Evolutionary conservation across 1,284 basidiomycete genomes (phyloP).

Genomic region (Trametes sp.): DNA sequence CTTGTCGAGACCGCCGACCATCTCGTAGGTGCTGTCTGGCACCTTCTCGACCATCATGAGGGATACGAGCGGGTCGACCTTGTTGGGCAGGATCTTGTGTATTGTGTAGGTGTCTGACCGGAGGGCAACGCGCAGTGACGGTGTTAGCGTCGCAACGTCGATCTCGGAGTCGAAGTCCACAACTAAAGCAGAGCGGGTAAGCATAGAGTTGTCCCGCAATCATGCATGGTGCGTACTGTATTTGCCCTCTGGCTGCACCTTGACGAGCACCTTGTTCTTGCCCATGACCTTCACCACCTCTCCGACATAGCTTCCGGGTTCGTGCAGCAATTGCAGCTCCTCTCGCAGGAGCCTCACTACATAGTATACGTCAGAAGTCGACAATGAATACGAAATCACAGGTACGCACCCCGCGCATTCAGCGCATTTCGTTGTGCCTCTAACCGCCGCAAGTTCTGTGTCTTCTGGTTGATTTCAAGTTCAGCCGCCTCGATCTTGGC

Average conservation of each 20-base stretch:
- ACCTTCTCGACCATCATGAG: slow-evolving; percentile 99
- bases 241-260: slow-evolving; percentile 99
- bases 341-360: slow-evolving; percentile 88
- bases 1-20: slow-evolving; percentile 98
- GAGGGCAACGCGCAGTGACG: slow-evolving; percentile 92
- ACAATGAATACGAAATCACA: background rate
- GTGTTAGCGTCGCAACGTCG: slow-evolving; percentile 82
- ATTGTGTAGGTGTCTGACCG: slow-evolving; percentile 96
- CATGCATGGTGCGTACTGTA: slow-evolving; percentile 72
- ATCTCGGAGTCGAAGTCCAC: slow-evolving; percentile 95
- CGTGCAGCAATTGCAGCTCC: slow-evolving; percentile 94
- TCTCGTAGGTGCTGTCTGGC: slow-evolving; percentile 98
- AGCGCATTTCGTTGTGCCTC: slow-evolving; percentile 97
- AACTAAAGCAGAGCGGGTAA: slow-evolving; percentile 58
- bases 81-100: slow-evolving; percentile 94
- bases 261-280: slow-evolving; percentile 98
- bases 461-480: slow-evolving; percentile 93
- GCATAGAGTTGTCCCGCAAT: background rate
- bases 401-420: slow-evolving; percentile 83
- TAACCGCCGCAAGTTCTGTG: slow-evolving; percentile 93
- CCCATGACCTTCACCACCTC: slow-evolving; percentile 99
- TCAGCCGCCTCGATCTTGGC: slow-evolving; percentile 96
- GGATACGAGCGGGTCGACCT: slow-evolving; percentile 94
- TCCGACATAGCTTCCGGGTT: slow-evolving; percentile 97
- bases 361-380: background rate